Percentiles rank a stretch among this genome's conserved stretches.
phyloP scores from a whole-genome alignment of 768 basidiomycete genomes.

The Naganishia vishniacii region DNA sequence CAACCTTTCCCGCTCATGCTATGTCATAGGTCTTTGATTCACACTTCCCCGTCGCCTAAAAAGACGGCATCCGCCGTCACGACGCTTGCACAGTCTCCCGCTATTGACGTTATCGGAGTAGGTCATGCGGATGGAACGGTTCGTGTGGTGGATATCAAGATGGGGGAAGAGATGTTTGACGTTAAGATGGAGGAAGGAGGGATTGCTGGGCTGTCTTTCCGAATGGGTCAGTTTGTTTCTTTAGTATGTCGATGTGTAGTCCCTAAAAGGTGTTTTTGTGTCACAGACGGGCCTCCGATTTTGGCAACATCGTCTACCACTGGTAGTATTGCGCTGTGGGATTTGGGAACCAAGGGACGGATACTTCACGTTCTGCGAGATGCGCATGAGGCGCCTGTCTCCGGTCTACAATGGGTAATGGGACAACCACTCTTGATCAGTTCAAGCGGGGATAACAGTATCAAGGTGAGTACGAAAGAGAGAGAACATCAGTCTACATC shows the following conservation, averaged over 20 bases:
- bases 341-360: slow-evolving; percentile 73
- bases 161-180: slow-evolving; percentile 79
- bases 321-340: slow-evolving; percentile 90
- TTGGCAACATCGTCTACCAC: slow-evolving; percentile 79
- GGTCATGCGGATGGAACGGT: slow-evolving; percentile 83
- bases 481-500: no score
- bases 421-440: slow-evolving; percentile 86
- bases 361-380: slow-evolving; percentile 77
- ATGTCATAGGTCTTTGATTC: slow-evolving; percentile 77
- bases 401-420: slow-evolving; percentile 81
- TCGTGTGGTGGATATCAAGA: slow-evolving; percentile 79
- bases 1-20: no score
- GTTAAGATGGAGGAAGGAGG: slow-evolving; percentile 68
- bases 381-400: slow-evolving; percentile 81
- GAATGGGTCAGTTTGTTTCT: slow-evolving; percentile 61
- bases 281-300: slow-evolving; percentile 76
- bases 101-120: slow-evolving; percentile 91
- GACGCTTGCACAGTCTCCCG: slow-evolving; percentile 79
- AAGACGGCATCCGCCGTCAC: slow-evolving; percentile 58
- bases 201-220: slow-evolving; percentile 70
- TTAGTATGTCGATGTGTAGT: neutral
- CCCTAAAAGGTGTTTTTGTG: neutral
- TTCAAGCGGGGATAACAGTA: slow-evolving; percentile 86
- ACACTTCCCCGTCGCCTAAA: slow-evolving; percentile 61
- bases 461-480: slow-evolving; percentile 61